Base-by-base conservation (phyloP, 169 alveolate genomes). In the Plasmodium fragile region DNA sequence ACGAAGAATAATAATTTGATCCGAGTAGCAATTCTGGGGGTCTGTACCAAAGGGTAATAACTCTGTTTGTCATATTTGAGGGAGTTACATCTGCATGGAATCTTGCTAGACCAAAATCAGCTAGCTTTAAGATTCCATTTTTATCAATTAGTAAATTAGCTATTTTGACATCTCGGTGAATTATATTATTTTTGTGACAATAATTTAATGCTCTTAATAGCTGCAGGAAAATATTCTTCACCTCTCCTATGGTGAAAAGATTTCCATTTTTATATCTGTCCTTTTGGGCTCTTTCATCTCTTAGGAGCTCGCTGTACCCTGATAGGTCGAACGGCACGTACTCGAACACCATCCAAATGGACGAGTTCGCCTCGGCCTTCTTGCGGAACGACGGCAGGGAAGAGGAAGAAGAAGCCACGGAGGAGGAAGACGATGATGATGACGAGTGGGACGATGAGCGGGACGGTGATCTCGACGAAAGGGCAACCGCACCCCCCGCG, bases 11-110 rank as follows among this genome's bases (percentile, higher is more conserved):
- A 82, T 95, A 79, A 72, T 97, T 98, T 39, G 98, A 96, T 7
- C 99, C 99, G 73, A 98, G 96, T 92, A 99, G 94, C 25, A 99
- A 95, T 92, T 99, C 99, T n/a, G 99, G 99, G 4, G 99, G 99
- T 73, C 99, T 93, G 93, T 99, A 99, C 99, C 99, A 99, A 39
- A 98, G 96, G 7, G 99, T 98, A n/a, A 98, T 98, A 4, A 98
- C 99, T 91, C 98, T 95, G 85, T 98, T 98, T 0, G 99, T 98
- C 80, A 97, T 97, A 55, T 93, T 83, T 53, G 97, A 97, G 72
- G 96, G 87, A 4, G 95, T 95, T 22, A 82, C 89, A 85, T 85
- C 75, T n/a, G 97, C 92, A 85, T 92, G 95, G 70, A 95, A 80
- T 72, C 99, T 95, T 13, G 99, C 99, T 53, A 99, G 94, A 0